These are phyloP conservation scores for Phytophthora litchii DNA, from an alignment of 352 stramenopile species.

Conservation along the genomic window DNA sequence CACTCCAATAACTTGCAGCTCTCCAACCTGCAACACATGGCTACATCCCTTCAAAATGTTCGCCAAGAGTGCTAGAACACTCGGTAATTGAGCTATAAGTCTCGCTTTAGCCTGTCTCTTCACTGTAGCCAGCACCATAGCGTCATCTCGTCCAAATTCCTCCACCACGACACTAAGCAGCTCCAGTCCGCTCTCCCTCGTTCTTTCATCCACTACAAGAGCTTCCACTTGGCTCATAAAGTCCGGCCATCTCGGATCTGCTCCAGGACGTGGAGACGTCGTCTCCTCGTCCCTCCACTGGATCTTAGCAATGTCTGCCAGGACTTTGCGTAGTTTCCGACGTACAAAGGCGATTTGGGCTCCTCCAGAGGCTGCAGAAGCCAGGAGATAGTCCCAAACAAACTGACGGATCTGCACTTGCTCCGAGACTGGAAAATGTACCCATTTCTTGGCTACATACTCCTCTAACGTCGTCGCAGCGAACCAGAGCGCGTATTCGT, in stretches of 20 bases:
- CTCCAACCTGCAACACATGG: constrained; percentile 41
- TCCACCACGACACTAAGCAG: constrained; percentile 65
- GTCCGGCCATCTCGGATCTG: constrained; percentile 48
- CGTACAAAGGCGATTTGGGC: constrained; percentile 59
- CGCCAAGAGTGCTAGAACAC: constrained; percentile 51
- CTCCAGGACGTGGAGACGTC: constrained; percentile 1
- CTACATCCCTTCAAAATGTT: constrained; percentile 55
- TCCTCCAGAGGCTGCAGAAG: constrained; percentile 2
- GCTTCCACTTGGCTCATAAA: constrained; percentile 72
- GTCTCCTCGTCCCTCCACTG: constrained; percentile 45
- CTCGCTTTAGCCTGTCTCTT: constrained; percentile 53
- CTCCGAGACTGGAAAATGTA: constrained; percentile 46
- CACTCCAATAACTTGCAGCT: constrained; percentile 17
- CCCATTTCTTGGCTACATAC: constrained; percentile 71
- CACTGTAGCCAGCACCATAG: constrained; percentile 48
- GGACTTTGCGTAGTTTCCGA: constrained; percentile 73
- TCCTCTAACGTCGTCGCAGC: constrained; percentile 73
- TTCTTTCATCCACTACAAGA: constrained; percentile 48
- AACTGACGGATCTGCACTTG: constrained; percentile 61
- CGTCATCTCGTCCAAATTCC: constrained; percentile 78
- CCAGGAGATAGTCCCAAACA: constrained; percentile 63
- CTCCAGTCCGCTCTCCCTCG: constrained; percentile 57
- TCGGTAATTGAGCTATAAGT: constrained; percentile 51
- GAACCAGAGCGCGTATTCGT: constrained; percentile 84
- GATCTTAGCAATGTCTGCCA: constrained; percentile 69